Evolutionary conservation across 441 rosid genomes (phyloP), one percentile per base, ranked within the genome.

Genomic region (Bruguiera hainesii): DNA sequence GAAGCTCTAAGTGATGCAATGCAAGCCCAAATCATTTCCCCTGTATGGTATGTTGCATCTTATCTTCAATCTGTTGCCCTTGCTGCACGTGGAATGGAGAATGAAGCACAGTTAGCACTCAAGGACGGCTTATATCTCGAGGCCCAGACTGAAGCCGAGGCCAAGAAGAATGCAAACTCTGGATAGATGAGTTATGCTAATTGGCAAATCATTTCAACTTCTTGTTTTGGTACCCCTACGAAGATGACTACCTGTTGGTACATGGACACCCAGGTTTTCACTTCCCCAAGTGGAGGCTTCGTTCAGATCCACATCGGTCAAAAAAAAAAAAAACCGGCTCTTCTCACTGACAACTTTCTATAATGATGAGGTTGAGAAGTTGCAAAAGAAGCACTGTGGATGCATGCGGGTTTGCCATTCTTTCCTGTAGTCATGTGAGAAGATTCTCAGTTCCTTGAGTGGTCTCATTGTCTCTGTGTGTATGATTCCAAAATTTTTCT

Each of bases 21-120:
- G 88, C 96, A 87, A 78, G 96, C 96, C 16, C 96, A 90, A 74
- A 79, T 85, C 51, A 77, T 87, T 71, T 87, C 96, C 61, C 94
- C 98, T 2, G 84, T 81, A 46, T 90, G 96, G 97, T 85, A 84
- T 57, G 82, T 93, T 42, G 96, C 98, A 33, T 84, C 94, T 42
- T 93, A 93, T 80, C 87, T 93, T 66, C 94, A 93, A 76, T 86
- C 96, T 64, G 84, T 84, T 16, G 88, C 97, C 29, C 82, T 84
- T 60, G 55, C 81, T 5, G 71, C 82, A 6, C 78, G 85, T 56
- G 91, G 91, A 77, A 89, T 76, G 87, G 94, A 86, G 79, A 83
- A 77, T 16, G 96, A 90, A 81, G 90, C 94, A 16, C 93, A 82
- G 61, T 79, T 73, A 46, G 88, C 94, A 37, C 86, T 93, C 4